Percentiles rank a stretch among this genome's conserved stretches.
Evolutionary conservation across 2,329 filamentous ascomycete genomes (phyloP).

Genomic region (Verticillium nubilum): DNA sequence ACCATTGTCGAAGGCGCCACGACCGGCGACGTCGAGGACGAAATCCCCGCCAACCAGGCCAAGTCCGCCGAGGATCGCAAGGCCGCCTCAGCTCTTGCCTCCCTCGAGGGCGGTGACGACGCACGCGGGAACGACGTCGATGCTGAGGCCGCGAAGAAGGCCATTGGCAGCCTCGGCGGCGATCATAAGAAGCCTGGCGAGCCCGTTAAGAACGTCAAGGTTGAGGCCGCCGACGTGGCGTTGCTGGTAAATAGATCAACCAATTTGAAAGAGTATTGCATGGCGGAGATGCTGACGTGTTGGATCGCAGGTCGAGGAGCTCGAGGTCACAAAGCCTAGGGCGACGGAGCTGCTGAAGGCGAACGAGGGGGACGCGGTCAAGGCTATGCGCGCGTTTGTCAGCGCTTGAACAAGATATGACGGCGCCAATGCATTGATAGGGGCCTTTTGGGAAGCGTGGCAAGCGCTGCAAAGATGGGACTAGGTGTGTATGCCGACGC

Average conservation of each 20-base stretch:
- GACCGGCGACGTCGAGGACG: constrained; percentile 53
- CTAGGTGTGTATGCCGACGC: background rate
- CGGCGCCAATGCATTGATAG: background rate
- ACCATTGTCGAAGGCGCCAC: constrained; percentile 55
- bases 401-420: constrained; percentile 12
- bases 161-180: constrained; percentile 57
- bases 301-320: constrained; percentile 53
- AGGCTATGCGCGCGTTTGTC: constrained; percentile 58
- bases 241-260: constrained; percentile 51
- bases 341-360: constrained; percentile 70
- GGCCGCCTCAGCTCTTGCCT: constrained; percentile 66
- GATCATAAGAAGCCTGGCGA: constrained; percentile 33
- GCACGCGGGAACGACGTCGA: constrained; percentile 52
- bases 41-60: constrained; percentile 38
- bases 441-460: background rate
- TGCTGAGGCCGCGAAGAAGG: constrained; percentile 63
- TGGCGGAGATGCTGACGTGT: background rate
- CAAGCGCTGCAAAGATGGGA: background rate
- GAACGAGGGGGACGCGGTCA: constrained; percentile 64
- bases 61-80: constrained; percentile 74
- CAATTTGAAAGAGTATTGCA: background rate
- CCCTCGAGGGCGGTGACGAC: constrained; percentile 54
- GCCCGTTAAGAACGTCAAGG: constrained; percentile 52
- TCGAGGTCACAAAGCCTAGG: constrained; percentile 65
- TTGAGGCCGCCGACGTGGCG: constrained; percentile 65